Evolutionary conservation across 2,329 filamentous ascomycete species (phyloP), one percentile per base, ranked within the genome.

Genomic region (Botrytis sinoallii): DNA sequence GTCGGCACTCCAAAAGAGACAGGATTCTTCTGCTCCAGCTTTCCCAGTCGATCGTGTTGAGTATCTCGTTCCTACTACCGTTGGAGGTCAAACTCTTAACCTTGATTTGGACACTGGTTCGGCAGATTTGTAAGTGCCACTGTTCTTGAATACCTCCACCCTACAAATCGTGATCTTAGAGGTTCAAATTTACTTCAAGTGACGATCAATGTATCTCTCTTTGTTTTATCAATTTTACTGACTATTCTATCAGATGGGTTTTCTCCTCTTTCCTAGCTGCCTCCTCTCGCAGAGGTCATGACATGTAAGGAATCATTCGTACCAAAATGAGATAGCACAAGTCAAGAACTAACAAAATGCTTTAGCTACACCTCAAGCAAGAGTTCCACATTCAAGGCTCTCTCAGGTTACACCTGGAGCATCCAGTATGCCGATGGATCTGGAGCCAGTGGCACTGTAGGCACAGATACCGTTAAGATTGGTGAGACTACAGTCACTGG

Each of bases 371-470:
- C 71, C 63, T 75, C 80, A 14, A 75, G 76, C 69, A 74, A 76
- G 38, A 78, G 77, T 71, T 74, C 60, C 20, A 80, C 79, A 29
- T 81, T 74, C 77, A 75, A 78, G 52, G 29, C 70, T 14, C 68
- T 80, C 44, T 72, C 74, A 0, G 78, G 79, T 14, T 78, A 77
- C 55, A 78, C 77, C 9, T 80, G 81, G 81, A 60, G 73, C 1
- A 81, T 82, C 44, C 8, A 38, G 4, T 82, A 82, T 64, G 79
- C 69, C 5, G 83, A 84, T 83, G 83, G 80, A 16, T 79, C 77
- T 25, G 80, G 78, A 60, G 82, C 81, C 20, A 78, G 76, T 35
- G 81, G 81, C 14, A 75, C 66, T 25, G 80, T 81, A 16, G 80
- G 79, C 20, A 80, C 77, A 16, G 81, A 82, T 66, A 81, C 77